phyloP scores from a whole-genome alignment of 1,139 yeast genomes.

The Magnusiomyces clavatus region DNA sequence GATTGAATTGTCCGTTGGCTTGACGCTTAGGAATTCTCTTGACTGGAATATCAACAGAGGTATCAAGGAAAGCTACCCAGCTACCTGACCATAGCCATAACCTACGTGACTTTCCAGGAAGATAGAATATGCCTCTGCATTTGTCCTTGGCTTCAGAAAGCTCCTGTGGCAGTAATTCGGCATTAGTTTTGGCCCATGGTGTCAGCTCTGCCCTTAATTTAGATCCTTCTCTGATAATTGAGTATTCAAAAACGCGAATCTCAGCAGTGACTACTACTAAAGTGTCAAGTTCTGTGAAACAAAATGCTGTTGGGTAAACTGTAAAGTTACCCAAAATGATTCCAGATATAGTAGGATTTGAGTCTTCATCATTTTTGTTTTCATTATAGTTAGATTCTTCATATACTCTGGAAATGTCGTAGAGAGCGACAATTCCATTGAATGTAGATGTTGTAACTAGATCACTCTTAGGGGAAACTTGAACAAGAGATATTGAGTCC shows the following conservation, averaged over 20 bases:
- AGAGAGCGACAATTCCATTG: conserved; percentile 59
- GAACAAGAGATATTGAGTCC: conserved; percentile 45
- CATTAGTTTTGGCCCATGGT: conserved; percentile 71
- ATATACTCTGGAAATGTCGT: conserved; percentile 29
- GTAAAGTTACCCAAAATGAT: conserved; percentile 42
- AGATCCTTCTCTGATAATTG: not conserved
- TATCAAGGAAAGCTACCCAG: conserved; percentile 74
- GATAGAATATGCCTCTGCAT: conserved; percentile 62
- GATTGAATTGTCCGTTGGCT: conserved; percentile 37
- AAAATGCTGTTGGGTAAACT: conserved; percentile 54
- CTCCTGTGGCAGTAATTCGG: conserved; percentile 65
- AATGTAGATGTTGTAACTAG: conserved; percentile 51
- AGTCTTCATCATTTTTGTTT: not conserved
- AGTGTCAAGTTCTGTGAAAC: conserved; percentile 45
- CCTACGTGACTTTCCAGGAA: conserved; percentile 34
- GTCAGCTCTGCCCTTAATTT: conserved; percentile 36
- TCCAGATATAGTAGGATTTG: conserved; percentile 9
- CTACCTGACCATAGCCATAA: conserved; percentile 86
- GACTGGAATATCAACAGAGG: conserved; percentile 49
- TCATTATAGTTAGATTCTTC: conserved; percentile 7
- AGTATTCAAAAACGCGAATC: conserved; percentile 64
- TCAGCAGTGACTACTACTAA: conserved; percentile 66
- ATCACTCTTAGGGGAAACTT: conserved; percentile 40
- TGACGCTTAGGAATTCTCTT: conserved; percentile 7
- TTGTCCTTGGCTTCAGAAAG: conserved; percentile 55